phyloP scores from a whole-genome alignment of 768 basidiomycete genomes.

The Cystoderma amianthinum region DNA sequence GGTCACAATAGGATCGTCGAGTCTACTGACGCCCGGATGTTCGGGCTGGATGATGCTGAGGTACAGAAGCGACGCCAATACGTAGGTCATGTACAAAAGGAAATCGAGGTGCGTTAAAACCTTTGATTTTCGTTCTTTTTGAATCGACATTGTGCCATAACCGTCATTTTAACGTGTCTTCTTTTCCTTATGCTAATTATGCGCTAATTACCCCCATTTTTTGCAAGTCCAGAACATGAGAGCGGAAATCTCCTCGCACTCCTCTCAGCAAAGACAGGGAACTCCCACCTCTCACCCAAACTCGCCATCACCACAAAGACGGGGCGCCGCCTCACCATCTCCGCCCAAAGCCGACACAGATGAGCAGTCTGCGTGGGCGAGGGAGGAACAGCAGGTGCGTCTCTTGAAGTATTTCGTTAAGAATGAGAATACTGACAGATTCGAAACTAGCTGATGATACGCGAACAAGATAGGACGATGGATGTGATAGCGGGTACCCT shows the following conservation, averaged over 20 bases:
- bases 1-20: slow-evolving; percentile 66
- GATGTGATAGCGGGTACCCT: slow-evolving; percentile 84
- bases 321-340: slow-evolving; percentile 25
- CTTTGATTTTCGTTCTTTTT: slow-evolving; percentile 4
- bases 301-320: slow-evolving; percentile 10
- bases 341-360: slow-evolving; percentile 34
- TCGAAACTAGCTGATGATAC: slow-evolving; percentile 69
- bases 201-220: slow-evolving; percentile 18
- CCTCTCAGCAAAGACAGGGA: slow-evolving; percentile 13
- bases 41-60: slow-evolving; percentile 76
- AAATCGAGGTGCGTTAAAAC: slow-evolving; percentile 66
- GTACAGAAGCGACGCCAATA: slow-evolving; percentile 72
- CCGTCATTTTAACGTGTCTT: slow-evolving; percentile 1
- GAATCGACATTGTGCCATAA: no score
- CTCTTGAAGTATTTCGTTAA: not conserved
- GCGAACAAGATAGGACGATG: slow-evolving; percentile 86
- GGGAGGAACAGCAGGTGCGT: slow-evolving; percentile 79
- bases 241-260: slow-evolving; percentile 37
- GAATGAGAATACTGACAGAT: not conserved
- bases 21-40: slow-evolving; percentile 73
- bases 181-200: slow-evolving; percentile 1
- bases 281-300: slow-evolving; percentile 14
- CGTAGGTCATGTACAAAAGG: slow-evolving; percentile 63
- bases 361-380: slow-evolving; percentile 74
- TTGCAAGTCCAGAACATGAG: slow-evolving; percentile 69